phyloP scores from a whole-genome alignment of 169 alveolate species.

The Eimeria nieschulzi region DNA sequence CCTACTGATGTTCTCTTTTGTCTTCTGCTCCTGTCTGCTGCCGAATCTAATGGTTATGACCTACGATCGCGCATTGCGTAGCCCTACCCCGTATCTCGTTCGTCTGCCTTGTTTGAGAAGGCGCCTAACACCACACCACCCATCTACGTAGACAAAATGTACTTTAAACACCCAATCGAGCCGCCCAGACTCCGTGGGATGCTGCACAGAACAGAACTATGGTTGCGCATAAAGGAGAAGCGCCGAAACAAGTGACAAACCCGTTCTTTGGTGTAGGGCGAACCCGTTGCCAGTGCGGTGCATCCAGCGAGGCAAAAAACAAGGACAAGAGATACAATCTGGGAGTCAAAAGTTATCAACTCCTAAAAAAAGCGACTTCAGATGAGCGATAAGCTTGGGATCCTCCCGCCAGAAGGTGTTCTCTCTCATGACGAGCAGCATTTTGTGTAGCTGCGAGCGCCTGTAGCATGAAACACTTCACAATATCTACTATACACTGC shows the following conservation, averaged over 20 bases:
- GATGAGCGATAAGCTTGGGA: slow-evolving; percentile 39
- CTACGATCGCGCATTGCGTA: too few relatives aligned
- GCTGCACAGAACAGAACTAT: slow-evolving; percentile 31
- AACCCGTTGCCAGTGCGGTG: not conserved
- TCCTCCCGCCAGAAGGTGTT: slow-evolving; percentile 61
- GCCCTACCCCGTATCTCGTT: too few relatives aligned
- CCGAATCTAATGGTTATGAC: too few relatives aligned
- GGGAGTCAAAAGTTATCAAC: not conserved
- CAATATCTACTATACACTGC: not conserved
- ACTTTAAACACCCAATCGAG: not conserved
- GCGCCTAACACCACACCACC: too few relatives aligned
- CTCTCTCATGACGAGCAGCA: slow-evolving; percentile 60
- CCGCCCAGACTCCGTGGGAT: slow-evolving; percentile 56
- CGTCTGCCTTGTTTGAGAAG: too few relatives aligned
- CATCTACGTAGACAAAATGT: too few relatives aligned
- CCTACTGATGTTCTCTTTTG: too few relatives aligned
- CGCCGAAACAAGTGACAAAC: too few relatives aligned
- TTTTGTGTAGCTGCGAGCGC: slow-evolving; percentile 64
- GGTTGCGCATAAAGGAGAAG: not conserved
- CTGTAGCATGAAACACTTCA: slow-evolving; percentile 18
- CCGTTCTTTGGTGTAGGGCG: not conserved
- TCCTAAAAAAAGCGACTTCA: slow-evolving; percentile 16
- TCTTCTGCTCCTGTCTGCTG: too few relatives aligned
- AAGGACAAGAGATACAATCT: not conserved
- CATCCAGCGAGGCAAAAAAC: not conserved